Percentiles rank a stretch among this genome's conserved stretches.
Conservation (phyloP, 2,329 filamentous ascomycete species). For the Talaromyces sp. region DNA sequence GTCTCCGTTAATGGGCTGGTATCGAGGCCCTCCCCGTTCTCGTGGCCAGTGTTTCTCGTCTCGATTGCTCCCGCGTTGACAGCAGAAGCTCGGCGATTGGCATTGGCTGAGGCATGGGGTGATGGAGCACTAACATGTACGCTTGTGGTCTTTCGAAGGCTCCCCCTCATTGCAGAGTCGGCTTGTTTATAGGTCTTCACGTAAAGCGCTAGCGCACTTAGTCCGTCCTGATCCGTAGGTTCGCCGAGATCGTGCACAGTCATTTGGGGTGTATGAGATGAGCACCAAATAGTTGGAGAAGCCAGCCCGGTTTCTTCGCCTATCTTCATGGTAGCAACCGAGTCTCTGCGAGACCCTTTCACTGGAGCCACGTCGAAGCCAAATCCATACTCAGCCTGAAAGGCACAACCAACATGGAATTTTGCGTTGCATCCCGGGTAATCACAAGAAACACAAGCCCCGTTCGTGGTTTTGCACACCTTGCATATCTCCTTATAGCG, state of each 20-base stretch:
- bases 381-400: constrained; percentile 72
- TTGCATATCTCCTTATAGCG: constrained; percentile 77
- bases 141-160: constrained; percentile 77
- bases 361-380: constrained; percentile 88
- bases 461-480: constrained; percentile 66
- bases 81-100: constrained; percentile 54
- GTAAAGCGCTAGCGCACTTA: constrained; percentile 79
- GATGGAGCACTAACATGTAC: constrained; percentile 31
- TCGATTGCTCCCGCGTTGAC: constrained; percentile 30
- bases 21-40: constrained; percentile 15
- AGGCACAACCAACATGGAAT: constrained; percentile 88
- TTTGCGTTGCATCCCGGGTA: constrained; percentile 45
- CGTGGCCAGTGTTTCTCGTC: constrained; percentile 8
- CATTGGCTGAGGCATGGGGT: constrained; percentile 20
- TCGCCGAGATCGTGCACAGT: constrained; percentile 76
- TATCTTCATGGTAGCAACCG: constrained; percentile 71
- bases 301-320: constrained; percentile 77
- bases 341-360: constrained; percentile 80
- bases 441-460: constrained; percentile 81
- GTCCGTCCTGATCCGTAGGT: constrained; percentile 61
- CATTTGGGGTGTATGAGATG: constrained; percentile 73
- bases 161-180: constrained; percentile 82
- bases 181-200: constrained; percentile 91
- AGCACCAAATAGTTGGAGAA: constrained; percentile 85
- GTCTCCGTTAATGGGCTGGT: constrained; percentile 7